Evolutionary conservation across 352 stramenopile genomes (phyloP), one percentile per base, ranked within the genome.

Genomic region (Pythium aristosporum): DNA sequence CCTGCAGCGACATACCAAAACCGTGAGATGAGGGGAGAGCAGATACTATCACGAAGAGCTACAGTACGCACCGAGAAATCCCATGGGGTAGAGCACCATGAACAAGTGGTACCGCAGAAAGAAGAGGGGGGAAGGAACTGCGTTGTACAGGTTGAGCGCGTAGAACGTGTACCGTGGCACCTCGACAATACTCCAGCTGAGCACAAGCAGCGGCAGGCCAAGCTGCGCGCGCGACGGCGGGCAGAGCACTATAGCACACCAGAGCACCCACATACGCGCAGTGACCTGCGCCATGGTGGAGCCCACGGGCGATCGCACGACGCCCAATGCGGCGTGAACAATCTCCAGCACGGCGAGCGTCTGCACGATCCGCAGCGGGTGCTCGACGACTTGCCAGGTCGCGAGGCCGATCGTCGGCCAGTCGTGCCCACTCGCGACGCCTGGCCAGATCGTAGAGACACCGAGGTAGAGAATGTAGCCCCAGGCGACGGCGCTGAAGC

Each of bases 81-180:
- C 96, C 36, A 93, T 98, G 13, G 97, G 96, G 79, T 99, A 99
- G n/a, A 99, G 82, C 57, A 99, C 76, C 69, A 97, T 94, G 80
- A 99, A 99, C 25, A 99, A 81, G 55, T 97, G 97, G 73, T 99
- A 99, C 49, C 96, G 91, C 39, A 99, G 72, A 80, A 96, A 99
- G 73, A 99, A 98, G 20, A 99, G 77, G 62, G 90, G 86, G 59
- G 85, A 94, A 16, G 97, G 97, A 65, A 98, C 92, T 44, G 77
- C 88, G 50, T 92, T 78, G 71, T 98, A 78, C 51, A 99, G 67
- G 64, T 98, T 98, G 55, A 97, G 76, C 15, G 96, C 78, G 74
- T 99, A 99, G 74, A 99, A 99, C 7, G 96, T 77, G 78, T 99
- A 99, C 48, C 97, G 95, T 55, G 94, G 94, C 21, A 99, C 91